Base-by-base conservation (phyloP, 1,284 basidiomycete genomes). In the Volvariella volvacea region DNA sequence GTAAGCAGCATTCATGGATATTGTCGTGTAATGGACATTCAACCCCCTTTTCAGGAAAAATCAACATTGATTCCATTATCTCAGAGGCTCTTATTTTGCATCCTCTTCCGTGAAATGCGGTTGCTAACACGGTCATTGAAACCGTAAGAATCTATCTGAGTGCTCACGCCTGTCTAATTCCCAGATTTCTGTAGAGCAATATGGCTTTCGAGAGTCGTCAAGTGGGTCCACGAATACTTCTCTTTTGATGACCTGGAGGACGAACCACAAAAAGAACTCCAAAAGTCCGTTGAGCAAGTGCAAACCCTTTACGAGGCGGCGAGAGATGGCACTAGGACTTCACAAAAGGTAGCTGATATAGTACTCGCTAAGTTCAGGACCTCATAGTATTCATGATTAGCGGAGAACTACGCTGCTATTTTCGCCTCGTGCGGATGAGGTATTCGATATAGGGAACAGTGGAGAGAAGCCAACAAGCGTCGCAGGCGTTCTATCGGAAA, bases 61-160 rank as follows among this genome's bases (percentile, higher is more conserved):
- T 67, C 58, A 1, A 53, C 55, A 6, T 54, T 68, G 14, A 55
- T 82, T 4, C 74, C 81, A 1, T 60, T 70, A 3, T 75, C 77
- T 1, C 78, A 81, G 42, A 64, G 81, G 22, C 61, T 78, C 30
- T 60, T 87, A 10, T 69, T 83, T 44, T 72, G 70, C 42, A 63
- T 73, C 15, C 59, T 88, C 3, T 74, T 87, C 44, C 65, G 75
- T 1, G 79, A 84, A 52, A 74, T 83, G 28, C 65, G 84, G 44
- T 59, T 83, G 3, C 52, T 80, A 4, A 78, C 76, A 0, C 67
- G 74, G 37, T 82, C 80, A 0, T 55, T 81, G 22, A 84, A 80
- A 58, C 55, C 70, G 83, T 85, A 59, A 36, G 77, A 12, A 28
- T 66, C n/a, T 15, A 19, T 4, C 39, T 15, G 15, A n/a, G 15